A percentile compares a stretch with the other conserved stretches of the same genome.
These are phyloP conservation scores for Aegilops tauschii DNA, from an alignment of 176 grass and related monocot genomes.

Conservation along the genomic window DNA sequence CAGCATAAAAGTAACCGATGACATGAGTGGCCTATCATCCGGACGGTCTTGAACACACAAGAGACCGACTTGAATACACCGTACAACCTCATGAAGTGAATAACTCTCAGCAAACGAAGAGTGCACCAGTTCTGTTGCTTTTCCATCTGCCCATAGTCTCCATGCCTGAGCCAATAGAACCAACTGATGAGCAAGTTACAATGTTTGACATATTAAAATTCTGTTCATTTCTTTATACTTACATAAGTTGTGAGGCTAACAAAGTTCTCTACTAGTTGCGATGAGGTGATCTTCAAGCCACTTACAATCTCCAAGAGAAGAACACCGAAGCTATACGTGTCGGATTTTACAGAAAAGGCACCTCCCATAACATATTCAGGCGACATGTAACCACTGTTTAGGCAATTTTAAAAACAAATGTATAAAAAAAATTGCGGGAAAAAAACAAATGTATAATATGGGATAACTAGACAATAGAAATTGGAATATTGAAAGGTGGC, in stretches of 20 bases:
- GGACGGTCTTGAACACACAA: conserved; percentile 59
- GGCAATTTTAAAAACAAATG: neutral
- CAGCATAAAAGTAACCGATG: conserved; percentile 43
- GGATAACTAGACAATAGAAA: neutral
- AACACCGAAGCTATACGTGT: conserved; percentile 62
- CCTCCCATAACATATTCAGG: conserved; percentile 62
- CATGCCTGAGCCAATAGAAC: conserved; percentile 32
- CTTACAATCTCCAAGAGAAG: conserved; percentile 61
- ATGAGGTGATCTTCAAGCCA: conserved; percentile 30
- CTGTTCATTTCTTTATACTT: neutral
- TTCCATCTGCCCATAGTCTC: conserved; percentile 50
- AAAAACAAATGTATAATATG: neutral
- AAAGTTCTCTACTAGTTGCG: neutral
- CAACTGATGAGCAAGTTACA: neutral
- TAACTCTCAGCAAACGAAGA: conserved; percentile 5
- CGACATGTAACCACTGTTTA: conserved; percentile 58
- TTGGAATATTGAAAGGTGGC: neutral
- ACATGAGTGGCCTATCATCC: conserved; percentile 38
- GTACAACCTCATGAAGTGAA: conserved; percentile 16
- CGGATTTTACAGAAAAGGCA: conserved; percentile 49
- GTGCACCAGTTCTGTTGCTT: conserved; percentile 26
- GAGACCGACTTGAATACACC: conserved; percentile 48
- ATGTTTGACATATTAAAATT: neutral
- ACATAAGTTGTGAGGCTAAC: conserved; percentile 14
- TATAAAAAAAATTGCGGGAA: neutral